Percentiles rank a stretch among this genome's conserved stretches.
Conservation (phyloP, 371 early-diverging fungal genomes). For the Actinomortierella ambigua region DNA sequence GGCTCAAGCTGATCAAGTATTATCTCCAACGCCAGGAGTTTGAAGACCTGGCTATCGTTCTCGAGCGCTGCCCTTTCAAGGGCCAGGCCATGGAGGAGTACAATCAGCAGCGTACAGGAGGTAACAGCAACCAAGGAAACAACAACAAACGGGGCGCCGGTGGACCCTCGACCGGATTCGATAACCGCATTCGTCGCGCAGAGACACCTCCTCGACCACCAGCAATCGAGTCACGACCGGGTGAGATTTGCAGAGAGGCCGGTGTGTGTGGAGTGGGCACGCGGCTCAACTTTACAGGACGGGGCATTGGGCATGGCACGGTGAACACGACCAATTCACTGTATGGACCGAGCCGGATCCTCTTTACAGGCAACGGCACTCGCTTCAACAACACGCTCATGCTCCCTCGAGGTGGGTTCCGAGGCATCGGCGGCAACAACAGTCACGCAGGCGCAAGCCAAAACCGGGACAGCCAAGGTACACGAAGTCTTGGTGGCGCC, state of each 20-base stretch:
- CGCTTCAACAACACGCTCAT: slow-evolving; percentile 27
- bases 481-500: too few species aligned
- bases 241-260: slow-evolving; percentile 28
- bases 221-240: too few species aligned
- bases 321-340: slow-evolving; percentile 11
- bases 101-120: too few species aligned
- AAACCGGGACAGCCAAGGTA: too few species aligned
- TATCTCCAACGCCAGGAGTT: slow-evolving; percentile 43
- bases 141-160: too few species aligned
- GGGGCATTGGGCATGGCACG: slow-evolving; percentile 20
- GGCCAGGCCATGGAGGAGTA: slow-evolving; percentile 27
- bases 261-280: slow-evolving; percentile 39
- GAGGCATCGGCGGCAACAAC: slow-evolving; percentile 38
- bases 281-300: slow-evolving; percentile 25
- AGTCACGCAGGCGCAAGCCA: slow-evolving; percentile 1
- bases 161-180: too few species aligned
- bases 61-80: slow-evolving; percentile 43
- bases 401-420: slow-evolving; percentile 41
- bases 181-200: too few species aligned
- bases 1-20: slow-evolving; percentile 40
- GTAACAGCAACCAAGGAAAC: too few species aligned
- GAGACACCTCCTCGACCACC: too few species aligned
- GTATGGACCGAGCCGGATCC: slow-evolving; percentile 20
- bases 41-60: slow-evolving; percentile 23
- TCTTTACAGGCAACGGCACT: slow-evolving; percentile 44